Evolutionary conservation across 75 land plant genomes (phyloP).

Genomic region (Sequoia sempervirens): DNA sequence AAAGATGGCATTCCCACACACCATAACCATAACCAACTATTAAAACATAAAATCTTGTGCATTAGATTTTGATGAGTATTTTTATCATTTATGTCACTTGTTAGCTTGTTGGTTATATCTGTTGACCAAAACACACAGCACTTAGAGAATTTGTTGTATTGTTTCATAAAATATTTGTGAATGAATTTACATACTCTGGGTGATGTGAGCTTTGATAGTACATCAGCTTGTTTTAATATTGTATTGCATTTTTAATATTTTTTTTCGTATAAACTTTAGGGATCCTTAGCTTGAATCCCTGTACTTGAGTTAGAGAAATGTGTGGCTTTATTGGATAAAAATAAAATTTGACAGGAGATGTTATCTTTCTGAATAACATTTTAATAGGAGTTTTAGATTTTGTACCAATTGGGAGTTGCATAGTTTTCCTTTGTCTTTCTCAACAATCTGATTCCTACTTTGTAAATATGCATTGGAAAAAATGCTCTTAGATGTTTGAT

Average conservation of each 20-base stretch:
- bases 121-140: not conserved
- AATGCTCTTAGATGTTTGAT: slow-evolving; percentile 1
- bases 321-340: not conserved
- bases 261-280: not conserved
- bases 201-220: not conserved
- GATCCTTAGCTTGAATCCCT: not conserved
- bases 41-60: not conserved
- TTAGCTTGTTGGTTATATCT: not conserved
- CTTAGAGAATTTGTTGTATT: not conserved
- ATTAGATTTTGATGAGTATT: not conserved
- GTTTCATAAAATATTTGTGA: not conserved
- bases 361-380: not conserved
- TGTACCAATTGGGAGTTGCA: not conserved
- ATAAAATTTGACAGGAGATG: not conserved
- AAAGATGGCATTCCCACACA: too few species aligned
- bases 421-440: not conserved
- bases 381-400: not conserved
- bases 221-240: not conserved
- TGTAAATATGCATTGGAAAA: not conserved
- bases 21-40: not conserved
- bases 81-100: not conserved
- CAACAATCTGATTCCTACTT: not conserved
- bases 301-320: not conserved
- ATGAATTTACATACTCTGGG: not conserved
- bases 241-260: not conserved